Evolutionary conservation across 1,139 yeast genomes (phyloP).

Genomic region (Kodamaea sp.): DNA sequence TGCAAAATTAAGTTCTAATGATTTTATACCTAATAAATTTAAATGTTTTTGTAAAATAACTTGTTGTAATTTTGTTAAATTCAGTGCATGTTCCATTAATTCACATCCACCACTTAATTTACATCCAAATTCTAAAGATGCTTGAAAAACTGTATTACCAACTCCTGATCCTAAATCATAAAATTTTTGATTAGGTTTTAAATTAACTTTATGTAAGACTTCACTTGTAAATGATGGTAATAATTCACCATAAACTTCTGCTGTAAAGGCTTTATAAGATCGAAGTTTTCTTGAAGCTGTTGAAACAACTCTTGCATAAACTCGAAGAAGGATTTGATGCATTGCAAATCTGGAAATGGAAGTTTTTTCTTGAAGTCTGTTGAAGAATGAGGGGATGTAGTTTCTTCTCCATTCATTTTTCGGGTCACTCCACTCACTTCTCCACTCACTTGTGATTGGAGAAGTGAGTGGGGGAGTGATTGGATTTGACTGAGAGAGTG

Average conservation of each 20-base stretch:
- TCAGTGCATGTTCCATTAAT: slow-evolving; percentile 78
- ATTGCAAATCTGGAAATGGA: slow-evolving; percentile 54
- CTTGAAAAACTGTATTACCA: slow-evolving; percentile 87
- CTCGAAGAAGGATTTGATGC: slow-evolving; percentile 67
- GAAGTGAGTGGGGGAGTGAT: not conserved
- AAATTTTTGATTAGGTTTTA: slow-evolving; percentile 54
- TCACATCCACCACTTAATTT: slow-evolving; percentile 81
- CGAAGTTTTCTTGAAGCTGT: slow-evolving; percentile 65
- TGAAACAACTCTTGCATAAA: slow-evolving; percentile 74
- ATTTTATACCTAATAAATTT: slow-evolving; percentile 57
- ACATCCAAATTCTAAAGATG: slow-evolving; percentile 84
- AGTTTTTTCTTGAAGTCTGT: slow-evolving; percentile 27
- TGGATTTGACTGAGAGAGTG: not conserved
- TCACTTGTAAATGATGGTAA: slow-evolving; percentile 73
- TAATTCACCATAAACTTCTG: slow-evolving; percentile 87
- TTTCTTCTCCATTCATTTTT: no score
- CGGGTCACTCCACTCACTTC: slow-evolving; percentile 14
- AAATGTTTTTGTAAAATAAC: slow-evolving; percentile 57
- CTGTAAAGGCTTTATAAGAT: slow-evolving; percentile 81
- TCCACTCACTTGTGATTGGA: no score
- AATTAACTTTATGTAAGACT: slow-evolving; percentile 60
- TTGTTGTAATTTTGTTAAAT: slow-evolving; percentile 59
- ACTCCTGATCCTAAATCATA: slow-evolving; percentile 93
- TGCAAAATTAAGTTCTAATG: slow-evolving; percentile 56
- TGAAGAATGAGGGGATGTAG: slow-evolving; percentile 29